phyloP scores from a whole-genome alignment of 2,329 filamentous ascomycete genomes.

The Hypoxylon sp. region DNA sequence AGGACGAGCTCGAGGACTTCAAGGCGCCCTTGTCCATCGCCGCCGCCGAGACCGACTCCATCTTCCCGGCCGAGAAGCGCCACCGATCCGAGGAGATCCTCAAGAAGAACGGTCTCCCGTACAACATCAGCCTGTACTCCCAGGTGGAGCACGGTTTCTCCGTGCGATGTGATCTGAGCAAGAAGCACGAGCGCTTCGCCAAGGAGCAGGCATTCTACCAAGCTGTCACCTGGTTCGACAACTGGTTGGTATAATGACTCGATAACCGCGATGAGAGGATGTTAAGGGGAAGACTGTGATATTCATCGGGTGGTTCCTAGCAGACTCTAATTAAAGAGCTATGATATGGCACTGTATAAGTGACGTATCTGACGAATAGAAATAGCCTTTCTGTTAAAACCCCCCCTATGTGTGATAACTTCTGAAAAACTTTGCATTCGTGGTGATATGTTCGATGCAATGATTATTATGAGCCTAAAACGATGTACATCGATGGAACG shows the following conservation, averaged over 20 bases:
- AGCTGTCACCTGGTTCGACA: slow-evolving; percentile 79
- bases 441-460: too few species aligned
- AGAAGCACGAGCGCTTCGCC: slow-evolving; percentile 68
- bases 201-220: slow-evolving; percentile 85
- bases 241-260: slow-evolving; percentile 39
- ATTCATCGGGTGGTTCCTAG: too few species aligned
- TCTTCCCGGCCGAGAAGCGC: slow-evolving; percentile 71
- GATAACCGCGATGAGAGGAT: background rate
- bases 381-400: too few species aligned
- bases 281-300: slow-evolving; percentile 23
- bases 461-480: too few species aligned
- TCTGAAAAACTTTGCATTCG: too few species aligned
- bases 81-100: slow-evolving; percentile 72
- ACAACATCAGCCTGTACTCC: slow-evolving; percentile 80
- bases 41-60: slow-evolving; percentile 69
- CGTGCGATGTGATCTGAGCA: slow-evolving; percentile 69
- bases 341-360: too few species aligned
- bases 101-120: slow-evolving; percentile 64
- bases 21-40: slow-evolving; percentile 74
- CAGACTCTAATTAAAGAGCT: too few species aligned
- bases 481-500: too few species aligned
- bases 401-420: too few species aligned
- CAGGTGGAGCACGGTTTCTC: slow-evolving; percentile 79
- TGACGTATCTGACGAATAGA: background rate
- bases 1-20: slow-evolving; percentile 71